Base-by-base conservation (phyloP, 768 basidiomycete genomes). In the Suillus ampliporus region DNA sequence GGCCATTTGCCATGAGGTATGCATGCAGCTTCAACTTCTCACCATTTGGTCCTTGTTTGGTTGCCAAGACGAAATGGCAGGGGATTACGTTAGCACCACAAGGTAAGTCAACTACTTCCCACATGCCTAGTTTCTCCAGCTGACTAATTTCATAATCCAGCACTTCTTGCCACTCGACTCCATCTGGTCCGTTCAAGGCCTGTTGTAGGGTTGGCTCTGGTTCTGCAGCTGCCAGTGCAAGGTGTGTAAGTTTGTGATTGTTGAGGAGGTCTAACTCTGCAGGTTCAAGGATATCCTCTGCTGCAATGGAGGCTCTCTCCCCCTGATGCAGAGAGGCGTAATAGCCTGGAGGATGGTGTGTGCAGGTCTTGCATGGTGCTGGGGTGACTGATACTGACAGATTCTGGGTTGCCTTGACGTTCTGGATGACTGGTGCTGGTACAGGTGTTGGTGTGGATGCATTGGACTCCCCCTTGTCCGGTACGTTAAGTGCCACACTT, bases 21-120 rank as follows among this genome's bases (percentile, higher is more conserved):
- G 43, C 53, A 0, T 21, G 8, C 3, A 54, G 34, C 21, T 61
- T 53, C 0, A 56, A 5, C 14, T 54, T 56, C 10, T 61, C 11
- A 26, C 61, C 26, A 3, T 54, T 28, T 13, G 51, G 61, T 1
- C 53, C 41, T 0, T 28, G 15, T 14, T 61, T 61, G 0, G 61
- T 61, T 3, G 51, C 41, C 0, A 61, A 1, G n/a, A 44, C 11
- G 1, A 44, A 44, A 5, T 44, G 44, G 28, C 11, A 61, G 8
- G 23, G 23, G 35, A 79, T 69, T 7, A 71, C 51, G 41, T 74
- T 79, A 15, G 65, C 60, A 31, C 67, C 68, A 1, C 44, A 21
- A 11, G 77, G 77, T 37, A 69, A 31, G 14, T 64, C 57, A 10
- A 65, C 67, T 26, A 71, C 31, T 28, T 71, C 65, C 72, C 73